phyloP scores from a whole-genome alignment of 2,329 filamentous ascomycete species.

The Graphium sp. region DNA sequence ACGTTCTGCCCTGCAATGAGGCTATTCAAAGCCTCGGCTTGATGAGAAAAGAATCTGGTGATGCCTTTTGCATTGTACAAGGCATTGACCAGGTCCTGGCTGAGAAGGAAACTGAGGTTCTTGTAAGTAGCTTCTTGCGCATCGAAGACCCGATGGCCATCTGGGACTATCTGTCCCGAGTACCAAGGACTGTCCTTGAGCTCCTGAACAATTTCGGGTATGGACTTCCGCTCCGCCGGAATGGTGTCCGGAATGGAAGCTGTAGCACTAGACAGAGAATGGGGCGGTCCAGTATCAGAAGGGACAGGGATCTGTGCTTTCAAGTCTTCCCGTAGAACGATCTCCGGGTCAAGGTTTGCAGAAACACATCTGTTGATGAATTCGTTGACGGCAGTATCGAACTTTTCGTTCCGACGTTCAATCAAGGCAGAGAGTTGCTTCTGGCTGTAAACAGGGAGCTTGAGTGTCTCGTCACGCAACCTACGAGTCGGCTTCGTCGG shows the following conservation, averaged over 20 bases:
- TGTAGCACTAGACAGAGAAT: neutral
- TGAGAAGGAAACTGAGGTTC: slow-evolving; percentile 70
- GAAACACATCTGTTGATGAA: slow-evolving; percentile 63
- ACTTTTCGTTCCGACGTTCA: slow-evolving; percentile 76
- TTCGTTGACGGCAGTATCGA: slow-evolving; percentile 55
- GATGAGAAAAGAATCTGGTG: slow-evolving; percentile 74
- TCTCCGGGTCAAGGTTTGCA: slow-evolving; percentile 48
- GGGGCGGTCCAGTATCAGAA: slow-evolving; percentile 4
- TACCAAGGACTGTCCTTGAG: slow-evolving; percentile 79
- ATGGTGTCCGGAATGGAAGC: slow-evolving; percentile 50
- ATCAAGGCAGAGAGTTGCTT: slow-evolving; percentile 34
- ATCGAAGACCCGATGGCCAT: slow-evolving; percentile 83
- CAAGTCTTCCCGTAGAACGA: slow-evolving; percentile 40
- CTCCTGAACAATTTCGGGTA: slow-evolving; percentile 73
- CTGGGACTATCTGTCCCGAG: slow-evolving; percentile 77
- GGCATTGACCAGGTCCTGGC: slow-evolving; percentile 87
- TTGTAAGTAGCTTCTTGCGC: slow-evolving; percentile 68
- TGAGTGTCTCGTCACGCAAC: slow-evolving; percentile 56
- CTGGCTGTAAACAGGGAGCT: slow-evolving; percentile 44
- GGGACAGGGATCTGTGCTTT: slow-evolving; percentile 46
- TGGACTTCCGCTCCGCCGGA: slow-evolving; percentile 60
- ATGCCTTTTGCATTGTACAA: slow-evolving; percentile 86
- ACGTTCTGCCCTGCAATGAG: slow-evolving; percentile 70
- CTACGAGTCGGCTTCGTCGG: too few relatives aligned
- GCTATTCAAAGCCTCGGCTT: slow-evolving; percentile 84